Percentiles rank a stretch among this genome's conserved stretches.
Evolutionary conservation across 176 grass and related monocot genomes (phyloP).

Genomic region (Alloteropsis semialata): DNA sequence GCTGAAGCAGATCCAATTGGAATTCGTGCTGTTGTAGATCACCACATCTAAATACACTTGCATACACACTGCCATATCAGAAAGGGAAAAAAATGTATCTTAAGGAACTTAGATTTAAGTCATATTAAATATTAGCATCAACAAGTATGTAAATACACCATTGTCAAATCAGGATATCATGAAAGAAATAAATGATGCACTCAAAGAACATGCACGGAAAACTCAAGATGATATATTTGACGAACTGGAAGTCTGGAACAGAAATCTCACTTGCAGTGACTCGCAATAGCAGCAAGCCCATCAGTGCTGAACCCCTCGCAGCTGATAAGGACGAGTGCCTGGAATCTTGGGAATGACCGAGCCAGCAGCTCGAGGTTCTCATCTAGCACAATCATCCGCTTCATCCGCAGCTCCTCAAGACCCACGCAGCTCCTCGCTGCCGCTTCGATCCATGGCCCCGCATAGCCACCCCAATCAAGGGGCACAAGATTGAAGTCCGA

Average conservation of each 20-base stretch:
- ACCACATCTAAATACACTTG: not conserved
- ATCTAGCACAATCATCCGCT: conserved; percentile 78
- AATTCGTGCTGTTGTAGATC: not conserved
- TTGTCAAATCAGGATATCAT: not conserved
- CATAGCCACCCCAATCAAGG: conserved; percentile 66
- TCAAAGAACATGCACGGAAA: not conserved
- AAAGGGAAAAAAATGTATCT: not conserved
- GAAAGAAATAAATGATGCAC: not conserved
- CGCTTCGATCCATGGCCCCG: conserved; percentile 61
- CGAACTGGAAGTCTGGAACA: not conserved
- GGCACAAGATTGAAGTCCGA: conserved; percentile 81
- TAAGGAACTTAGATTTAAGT: not conserved
- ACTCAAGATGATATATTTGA: not conserved
- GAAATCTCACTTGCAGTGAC: conserved; percentile 65
- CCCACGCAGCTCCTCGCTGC: conserved; percentile 23
- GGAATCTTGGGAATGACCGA: conserved; percentile 63
- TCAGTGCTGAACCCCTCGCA: conserved; percentile 83
- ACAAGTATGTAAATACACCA: not conserved
- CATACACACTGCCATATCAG: conserved; percentile 4
- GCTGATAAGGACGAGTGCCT: conserved; percentile 58
- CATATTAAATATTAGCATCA: not conserved
- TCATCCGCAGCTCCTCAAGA: conserved; percentile 79
- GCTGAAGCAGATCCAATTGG: not conserved
- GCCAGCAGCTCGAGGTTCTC: conserved; percentile 66
- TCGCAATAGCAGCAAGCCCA: conserved; percentile 63